A percentile compares a stretch with the other conserved stretches of the same genome.
Conservation (phyloP, 2,329 filamentous ascomycete genomes). For the Ophiosphaerella herpotricha region DNA sequence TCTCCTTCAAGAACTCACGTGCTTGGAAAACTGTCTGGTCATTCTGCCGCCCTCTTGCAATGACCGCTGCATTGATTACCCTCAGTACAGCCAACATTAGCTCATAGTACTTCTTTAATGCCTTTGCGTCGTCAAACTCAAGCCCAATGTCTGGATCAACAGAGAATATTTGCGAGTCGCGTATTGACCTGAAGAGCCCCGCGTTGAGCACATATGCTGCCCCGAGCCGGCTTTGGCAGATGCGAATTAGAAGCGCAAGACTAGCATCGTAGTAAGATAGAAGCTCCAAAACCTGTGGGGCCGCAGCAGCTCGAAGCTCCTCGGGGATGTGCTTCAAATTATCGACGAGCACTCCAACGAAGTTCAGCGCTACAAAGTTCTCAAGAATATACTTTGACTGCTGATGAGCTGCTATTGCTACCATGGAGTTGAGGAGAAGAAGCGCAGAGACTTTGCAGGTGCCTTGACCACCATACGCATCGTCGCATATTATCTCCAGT, state of each 20-base stretch:
- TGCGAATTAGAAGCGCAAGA: constrained; percentile 78
- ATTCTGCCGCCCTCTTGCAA: constrained; percentile 82
- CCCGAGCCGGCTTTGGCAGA: constrained; percentile 82
- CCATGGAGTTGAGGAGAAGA: constrained; percentile 78
- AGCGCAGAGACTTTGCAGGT: constrained; percentile 84
- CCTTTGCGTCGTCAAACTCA: constrained; percentile 69
- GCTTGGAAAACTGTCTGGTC: constrained; percentile 73
- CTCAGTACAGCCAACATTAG: constrained; percentile 80
- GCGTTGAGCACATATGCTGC: constrained; percentile 87
- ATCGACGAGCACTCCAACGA: constrained; percentile 87
- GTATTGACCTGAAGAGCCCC: constrained; percentile 81
- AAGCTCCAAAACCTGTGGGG: constrained; percentile 57
- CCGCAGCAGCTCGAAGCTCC: constrained; percentile 57
- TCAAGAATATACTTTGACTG: constrained; percentile 77
- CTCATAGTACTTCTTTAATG: constrained; percentile 80
- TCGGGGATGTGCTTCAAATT: constrained; percentile 76
- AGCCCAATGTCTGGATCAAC: constrained; percentile 92
- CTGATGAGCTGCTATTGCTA: constrained; percentile 73
- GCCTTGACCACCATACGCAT: constrained; percentile 83
- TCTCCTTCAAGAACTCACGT: constrained; percentile 77
- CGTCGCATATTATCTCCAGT: constrained; percentile 87
- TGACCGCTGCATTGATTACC: constrained; percentile 79
- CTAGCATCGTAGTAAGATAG: constrained; percentile 72
- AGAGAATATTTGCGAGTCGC: constrained; percentile 81
- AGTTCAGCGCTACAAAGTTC: constrained; percentile 82